A percentile compares a stretch with the other conserved stretches of the same genome.
Evolutionary conservation across 1,284 basidiomycete genomes (phyloP).

Genomic region (Pyrrhoderma noxium): DNA sequence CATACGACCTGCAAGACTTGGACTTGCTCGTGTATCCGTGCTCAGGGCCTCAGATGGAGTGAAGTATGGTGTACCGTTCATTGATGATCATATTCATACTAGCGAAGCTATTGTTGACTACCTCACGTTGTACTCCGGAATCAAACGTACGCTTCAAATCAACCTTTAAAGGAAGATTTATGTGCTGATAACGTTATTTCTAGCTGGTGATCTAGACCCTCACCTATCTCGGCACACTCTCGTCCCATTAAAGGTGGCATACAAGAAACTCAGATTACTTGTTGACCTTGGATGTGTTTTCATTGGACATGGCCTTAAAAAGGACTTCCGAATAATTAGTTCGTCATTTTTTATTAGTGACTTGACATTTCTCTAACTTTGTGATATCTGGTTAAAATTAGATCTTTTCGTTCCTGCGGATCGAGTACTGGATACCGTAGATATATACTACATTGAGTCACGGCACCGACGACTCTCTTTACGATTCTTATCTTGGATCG

Average conservation of each 20-base stretch:
- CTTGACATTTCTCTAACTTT: background rate
- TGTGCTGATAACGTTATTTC: background rate
- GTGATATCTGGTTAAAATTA: conserved; percentile 26
- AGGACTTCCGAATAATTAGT: conserved; percentile 99
- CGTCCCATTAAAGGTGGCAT: conserved; percentile 92
- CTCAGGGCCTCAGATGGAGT: conserved; percentile 72
- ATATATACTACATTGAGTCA: conserved; percentile 80
- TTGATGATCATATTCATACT: conserved; percentile 97
- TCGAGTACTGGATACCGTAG: conserved; percentile 96
- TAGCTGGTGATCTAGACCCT: conserved; percentile 90
- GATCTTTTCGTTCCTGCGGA: conserved; percentile 94
- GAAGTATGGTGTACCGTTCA: conserved; percentile 82
- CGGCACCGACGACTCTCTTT: conserved; percentile 86
- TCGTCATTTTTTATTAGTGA: conserved; percentile 27
- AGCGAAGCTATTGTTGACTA: conserved; percentile 95
- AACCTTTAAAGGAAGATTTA: background rate
- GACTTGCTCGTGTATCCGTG: conserved; percentile 92
- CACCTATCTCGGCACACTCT: conserved; percentile 79
- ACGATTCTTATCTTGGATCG: conserved; percentile 92
- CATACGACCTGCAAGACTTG: conserved; percentile 84
- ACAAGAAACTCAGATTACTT: conserved; percentile 93
- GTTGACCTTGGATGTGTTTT: conserved; percentile 96
- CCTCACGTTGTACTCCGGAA: conserved; percentile 94
- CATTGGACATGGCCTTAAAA: conserved; percentile 97
- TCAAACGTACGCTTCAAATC: conserved; percentile 60